Conservation (phyloP, 345 rosid species). For the Trapa bicornis region DNA sequence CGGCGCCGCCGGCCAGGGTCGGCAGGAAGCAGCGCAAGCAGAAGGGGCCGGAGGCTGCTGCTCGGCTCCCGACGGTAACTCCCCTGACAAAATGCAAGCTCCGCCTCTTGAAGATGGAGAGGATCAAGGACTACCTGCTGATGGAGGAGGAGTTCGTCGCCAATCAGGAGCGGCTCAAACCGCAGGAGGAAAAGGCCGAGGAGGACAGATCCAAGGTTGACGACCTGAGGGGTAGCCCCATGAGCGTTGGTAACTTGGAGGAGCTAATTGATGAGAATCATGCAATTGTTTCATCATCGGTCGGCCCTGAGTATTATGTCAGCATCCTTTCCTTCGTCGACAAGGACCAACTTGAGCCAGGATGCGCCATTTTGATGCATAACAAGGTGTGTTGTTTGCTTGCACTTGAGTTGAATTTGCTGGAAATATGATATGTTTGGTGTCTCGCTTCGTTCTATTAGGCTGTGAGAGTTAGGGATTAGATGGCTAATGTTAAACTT, state of each 20-base stretch:
- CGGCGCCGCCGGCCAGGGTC: slow-evolving; percentile 81
- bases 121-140: slow-evolving; percentile 25
- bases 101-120: slow-evolving; percentile 26
- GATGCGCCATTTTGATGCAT: slow-evolving; percentile 93
- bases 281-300: slow-evolving; percentile 86
- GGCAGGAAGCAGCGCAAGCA: slow-evolving; percentile 42
- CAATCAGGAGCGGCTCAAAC: slow-evolving; percentile 26
- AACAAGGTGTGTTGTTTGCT: slow-evolving; percentile 37
- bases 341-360: slow-evolving; percentile 96
- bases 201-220: slow-evolving; percentile 66
- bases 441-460: no score
- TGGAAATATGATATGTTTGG: no score
- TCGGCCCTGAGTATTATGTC: slow-evolving; percentile 92
- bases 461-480: no score
- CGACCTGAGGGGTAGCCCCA: slow-evolving; percentile 82
- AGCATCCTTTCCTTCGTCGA: slow-evolving; percentile 90
- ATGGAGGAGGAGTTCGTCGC: slow-evolving; percentile 46
- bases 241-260: slow-evolving; percentile 94
- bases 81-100: slow-evolving; percentile 28
- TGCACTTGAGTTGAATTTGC: no score
- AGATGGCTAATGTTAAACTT: no score
- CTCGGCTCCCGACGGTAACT: slow-evolving; percentile 42
- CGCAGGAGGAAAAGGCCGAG: slow-evolving; percentile 24
- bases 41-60: slow-evolving; percentile 29
- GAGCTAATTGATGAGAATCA: slow-evolving; percentile 96